Percentiles rank a stretch among this genome's conserved stretches.
Evolutionary conservation across 208 protist genomes (phyloP).

Genomic region (Wallacemonas collosoma): DNA sequence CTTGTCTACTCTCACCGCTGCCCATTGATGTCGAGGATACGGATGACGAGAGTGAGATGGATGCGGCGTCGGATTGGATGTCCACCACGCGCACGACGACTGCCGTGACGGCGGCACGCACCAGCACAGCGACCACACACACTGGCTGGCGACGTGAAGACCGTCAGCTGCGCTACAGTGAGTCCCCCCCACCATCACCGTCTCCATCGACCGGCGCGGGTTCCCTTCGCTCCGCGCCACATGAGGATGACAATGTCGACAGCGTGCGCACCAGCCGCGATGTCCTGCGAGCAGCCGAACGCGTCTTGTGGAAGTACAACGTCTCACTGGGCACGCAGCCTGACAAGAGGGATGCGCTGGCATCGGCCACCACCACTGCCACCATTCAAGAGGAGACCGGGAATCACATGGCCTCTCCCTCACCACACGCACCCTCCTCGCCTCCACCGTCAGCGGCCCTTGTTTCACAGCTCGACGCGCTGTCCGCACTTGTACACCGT

Average conservation of each 20-base stretch:
- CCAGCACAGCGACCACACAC: background rate
- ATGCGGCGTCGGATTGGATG: background rate
- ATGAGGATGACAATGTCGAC: background rate
- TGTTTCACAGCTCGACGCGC: slow-evolving; percentile 1
- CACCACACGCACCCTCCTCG: background rate
- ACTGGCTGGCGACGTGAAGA: background rate
- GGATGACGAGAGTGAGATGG: background rate
- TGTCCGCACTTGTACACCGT: background rate
- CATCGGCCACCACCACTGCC: slow-evolving; percentile 1
- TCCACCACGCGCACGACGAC: background rate
- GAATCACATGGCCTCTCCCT: no score
- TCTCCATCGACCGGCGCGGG: background rate
- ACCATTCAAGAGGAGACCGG: no score
- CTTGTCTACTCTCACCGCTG: slow-evolving; percentile 4
- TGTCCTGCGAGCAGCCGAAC: slow-evolving; percentile 6
- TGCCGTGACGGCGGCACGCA: background rate
- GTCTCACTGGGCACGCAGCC: background rate
- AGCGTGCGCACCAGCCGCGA: background rate
- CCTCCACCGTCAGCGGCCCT: background rate
- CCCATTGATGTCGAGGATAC: slow-evolving; percentile 4
- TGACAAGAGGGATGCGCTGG: background rate
- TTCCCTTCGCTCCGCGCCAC: background rate
- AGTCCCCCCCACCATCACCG: background rate
- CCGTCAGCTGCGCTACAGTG: slow-evolving; percentile 12
- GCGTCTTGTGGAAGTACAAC: background rate